Evolutionary conservation across 2,329 filamentous ascomycete genomes (phyloP), one percentile per base, ranked within the genome.

Genomic region (Clarireedia monteithiana): DNA sequence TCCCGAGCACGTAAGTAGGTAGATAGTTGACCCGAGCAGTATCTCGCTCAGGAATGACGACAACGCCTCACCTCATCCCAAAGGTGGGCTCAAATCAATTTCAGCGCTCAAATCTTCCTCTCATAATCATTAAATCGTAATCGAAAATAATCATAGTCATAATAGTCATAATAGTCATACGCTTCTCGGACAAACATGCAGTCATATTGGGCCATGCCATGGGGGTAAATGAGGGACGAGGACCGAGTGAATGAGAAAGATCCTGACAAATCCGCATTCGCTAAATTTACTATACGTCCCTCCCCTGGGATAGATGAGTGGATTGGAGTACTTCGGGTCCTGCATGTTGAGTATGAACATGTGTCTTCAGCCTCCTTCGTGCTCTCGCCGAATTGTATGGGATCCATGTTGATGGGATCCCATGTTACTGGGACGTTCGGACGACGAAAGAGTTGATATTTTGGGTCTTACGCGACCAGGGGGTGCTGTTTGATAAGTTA

Each of bases 11-110:
- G 20, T 20, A 20, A 20, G 20, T 20, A 20, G 20, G 20, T 20
- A 20, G 20, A 2, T 20, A 20, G 20, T 20, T 20, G 20, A 20
- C 20, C 20, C 20, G 20, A 20, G 20, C 20, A n/a, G 20, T 10
- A 36, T 38, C 48, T 40, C 26, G 30, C 10, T 10, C 3, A 45
- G 17, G 10, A 46, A 55, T 55, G 53, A 55, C 46, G 53, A 50
- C 20, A 50, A 49, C 38, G 52, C 52, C 52, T 55, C 52, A 55
- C 52, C 45, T 55, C 45, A 55, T 55, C 50, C 50, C 15, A 15
- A 9, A 10, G 27, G 27, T 30, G 27, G 27, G 10, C 6, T 30
- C 27, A 30, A 30, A 9, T 30, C 7, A 30, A 20, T 20, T 20
- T 20, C 20, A 10, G 27, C 27, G 10, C 27, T 12, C 27, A 10